Percentiles rank a stretch among this genome's conserved stretches.
Evolutionary conservation across 257 asterid genomes (phyloP).

Genomic region (Echites panduratus): DNA sequence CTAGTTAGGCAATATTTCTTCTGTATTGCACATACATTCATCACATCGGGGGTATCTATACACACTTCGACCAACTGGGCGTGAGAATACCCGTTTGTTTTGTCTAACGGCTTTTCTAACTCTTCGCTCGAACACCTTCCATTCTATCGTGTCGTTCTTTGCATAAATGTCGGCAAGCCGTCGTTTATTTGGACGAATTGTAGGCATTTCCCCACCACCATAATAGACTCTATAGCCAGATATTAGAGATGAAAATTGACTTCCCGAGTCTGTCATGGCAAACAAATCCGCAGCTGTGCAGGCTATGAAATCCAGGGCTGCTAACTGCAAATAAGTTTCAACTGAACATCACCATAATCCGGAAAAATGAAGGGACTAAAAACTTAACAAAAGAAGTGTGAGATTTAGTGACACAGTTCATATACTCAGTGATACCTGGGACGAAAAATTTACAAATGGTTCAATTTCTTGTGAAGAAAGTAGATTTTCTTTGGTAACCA

Average conservation of each 20-base stretch:
- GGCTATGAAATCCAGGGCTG: constrained; percentile 88
- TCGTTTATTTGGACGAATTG: constrained; percentile 96
- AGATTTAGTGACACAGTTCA: not conserved
- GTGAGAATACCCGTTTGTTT: constrained; percentile 79
- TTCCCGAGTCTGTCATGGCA: constrained; percentile 98
- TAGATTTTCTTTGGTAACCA: constrained; percentile 84
- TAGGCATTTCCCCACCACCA: constrained; percentile 83
- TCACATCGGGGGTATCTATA: constrained; percentile 83
- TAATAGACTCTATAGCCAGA: constrained; percentile 87
- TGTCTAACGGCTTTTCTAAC: constrained; percentile 93
- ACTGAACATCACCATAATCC: constrained; percentile 7
- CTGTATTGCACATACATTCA: constrained; percentile 76
- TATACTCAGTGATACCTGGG: constrained; percentile 54
- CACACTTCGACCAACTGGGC: constrained; percentile 89
- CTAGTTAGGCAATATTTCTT: constrained; percentile 15
- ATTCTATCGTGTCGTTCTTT: constrained; percentile 84
- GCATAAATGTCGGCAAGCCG: constrained; percentile 85
- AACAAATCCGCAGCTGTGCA: constrained; percentile 89
- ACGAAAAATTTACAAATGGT: constrained; percentile 74
- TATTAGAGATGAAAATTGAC: constrained; percentile 86
- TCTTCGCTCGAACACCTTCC: constrained; percentile 88
- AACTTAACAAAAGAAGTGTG: not conserved
- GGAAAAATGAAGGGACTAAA: not conserved
- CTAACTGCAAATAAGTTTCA: constrained; percentile 55
- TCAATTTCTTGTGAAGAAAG: constrained; percentile 75